A percentile compares a stretch with the other conserved stretches of the same genome.
Evolutionary conservation across 352 stramenopile species (phyloP).

Genomic region (Blastocystis sp.): DNA sequence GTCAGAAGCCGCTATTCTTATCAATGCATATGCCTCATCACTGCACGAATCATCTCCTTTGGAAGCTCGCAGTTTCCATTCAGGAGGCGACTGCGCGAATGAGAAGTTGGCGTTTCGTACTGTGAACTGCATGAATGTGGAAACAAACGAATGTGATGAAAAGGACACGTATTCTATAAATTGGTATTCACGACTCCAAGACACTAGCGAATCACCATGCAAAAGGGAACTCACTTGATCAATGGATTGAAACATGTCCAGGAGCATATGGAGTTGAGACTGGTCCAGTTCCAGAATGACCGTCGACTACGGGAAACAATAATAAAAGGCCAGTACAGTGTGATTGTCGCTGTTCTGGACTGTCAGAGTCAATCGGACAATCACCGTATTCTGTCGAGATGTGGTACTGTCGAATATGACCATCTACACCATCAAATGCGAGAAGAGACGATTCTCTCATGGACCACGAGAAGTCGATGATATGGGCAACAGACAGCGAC

Average conservation of each 20-base stretch:
- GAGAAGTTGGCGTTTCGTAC: too few relatives aligned
- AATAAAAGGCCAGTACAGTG: not conserved
- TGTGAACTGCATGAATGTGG: too few relatives aligned
- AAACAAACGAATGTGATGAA: too few relatives aligned
- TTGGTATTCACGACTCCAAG: conserved; percentile 44
- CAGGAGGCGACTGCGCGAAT: too few relatives aligned
- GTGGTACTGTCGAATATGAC: conserved; percentile 14
- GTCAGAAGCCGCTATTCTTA: too few relatives aligned
- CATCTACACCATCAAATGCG: conserved; percentile 5
- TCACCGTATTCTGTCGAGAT: not conserved
- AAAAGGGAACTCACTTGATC: conserved; percentile 20
- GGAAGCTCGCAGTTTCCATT: too few relatives aligned
- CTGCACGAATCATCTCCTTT: too few relatives aligned
- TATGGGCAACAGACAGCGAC: not conserved
- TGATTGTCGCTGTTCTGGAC: conserved; percentile 4
- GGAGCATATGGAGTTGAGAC: not conserved
- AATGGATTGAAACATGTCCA: conserved; percentile 39
- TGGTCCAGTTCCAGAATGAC: conserved; percentile 24
- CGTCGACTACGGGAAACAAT: not conserved
- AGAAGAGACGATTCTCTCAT: not conserved
- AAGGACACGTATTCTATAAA: not conserved
- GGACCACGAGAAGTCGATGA: conserved; percentile 47
- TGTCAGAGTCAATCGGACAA: conserved; percentile 12
- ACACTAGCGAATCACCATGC: not conserved
- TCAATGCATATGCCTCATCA: too few relatives aligned